Conservation (phyloP, 2,329 filamentous ascomycete species). For the Penicillium digitatum region DNA sequence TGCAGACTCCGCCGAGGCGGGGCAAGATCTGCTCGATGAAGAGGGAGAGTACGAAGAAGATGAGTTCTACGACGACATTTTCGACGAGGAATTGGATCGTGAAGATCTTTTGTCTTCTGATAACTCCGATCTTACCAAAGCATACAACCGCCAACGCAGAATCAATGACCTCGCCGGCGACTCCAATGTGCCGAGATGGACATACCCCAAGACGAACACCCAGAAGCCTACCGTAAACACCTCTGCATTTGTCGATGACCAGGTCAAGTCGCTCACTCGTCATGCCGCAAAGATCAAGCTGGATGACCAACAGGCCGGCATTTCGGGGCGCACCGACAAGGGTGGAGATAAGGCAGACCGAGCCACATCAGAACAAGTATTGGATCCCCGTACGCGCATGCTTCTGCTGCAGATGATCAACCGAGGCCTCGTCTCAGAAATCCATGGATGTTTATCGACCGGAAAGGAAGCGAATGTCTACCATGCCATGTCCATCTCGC, state of each 20-base stretch:
- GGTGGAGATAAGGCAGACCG: conserved; percentile 77
- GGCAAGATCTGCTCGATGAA: conserved; percentile 30
- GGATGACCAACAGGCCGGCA: conserved; percentile 57
- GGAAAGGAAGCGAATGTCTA: conserved; percentile 99
- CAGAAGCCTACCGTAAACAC: conserved; percentile 80
- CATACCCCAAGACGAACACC: conserved; percentile 67
- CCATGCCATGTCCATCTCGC: conserved; percentile 67
- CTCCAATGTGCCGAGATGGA: conserved; percentile 50
- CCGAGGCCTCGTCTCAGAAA: conserved; percentile 78
- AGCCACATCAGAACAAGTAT: conserved; percentile 88
- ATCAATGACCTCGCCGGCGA: conserved; percentile 53
- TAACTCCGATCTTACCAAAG: conserved; percentile 70
- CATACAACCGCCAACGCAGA: conserved; percentile 79
- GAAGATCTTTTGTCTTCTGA: conserved; percentile 57
- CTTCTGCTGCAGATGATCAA: conserved; percentile 96
- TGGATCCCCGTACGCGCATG: conserved; percentile 92
- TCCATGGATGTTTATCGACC: conserved; percentile 92
- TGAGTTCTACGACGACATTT: conserved; percentile 59
- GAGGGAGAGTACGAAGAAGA: conserved; percentile 53
- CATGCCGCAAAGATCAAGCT: conserved; percentile 84
- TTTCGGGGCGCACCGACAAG: conserved; percentile 47
- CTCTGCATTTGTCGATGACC: conserved; percentile 74
- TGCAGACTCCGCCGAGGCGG: conserved; percentile 33
- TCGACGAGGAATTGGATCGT: conserved; percentile 52
- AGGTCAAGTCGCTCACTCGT: conserved; percentile 76